These are phyloP conservation scores for Claviceps sp. DNA, from an alignment of 2,329 filamentous ascomycete genomes.

Conservation along the genomic window DNA sequence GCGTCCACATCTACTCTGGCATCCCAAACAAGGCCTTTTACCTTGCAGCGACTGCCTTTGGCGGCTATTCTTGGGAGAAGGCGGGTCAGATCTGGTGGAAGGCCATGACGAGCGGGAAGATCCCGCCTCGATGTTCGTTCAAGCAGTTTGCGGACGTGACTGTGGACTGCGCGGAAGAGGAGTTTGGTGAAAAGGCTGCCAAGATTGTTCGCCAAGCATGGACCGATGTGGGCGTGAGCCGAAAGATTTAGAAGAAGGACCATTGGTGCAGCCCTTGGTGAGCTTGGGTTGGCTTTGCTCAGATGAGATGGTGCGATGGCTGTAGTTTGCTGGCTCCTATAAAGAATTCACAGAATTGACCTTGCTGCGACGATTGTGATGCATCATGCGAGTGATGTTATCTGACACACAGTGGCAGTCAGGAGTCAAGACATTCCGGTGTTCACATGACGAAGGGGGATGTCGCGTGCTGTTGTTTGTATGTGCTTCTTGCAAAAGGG, in stretches of 20 bases:
- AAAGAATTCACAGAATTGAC: background rate
- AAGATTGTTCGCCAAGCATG: conserved; percentile 32
- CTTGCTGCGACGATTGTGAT: background rate
- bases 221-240: conserved; percentile 32
- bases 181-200: conserved; percentile 28
- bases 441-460: too few relatives aligned
- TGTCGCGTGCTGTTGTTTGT: too few relatives aligned
- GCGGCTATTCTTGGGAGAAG: conserved; percentile 41
- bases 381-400: background rate
- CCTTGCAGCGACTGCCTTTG: conserved; percentile 31
- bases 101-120: conserved; percentile 28
- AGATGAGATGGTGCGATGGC: background rate
- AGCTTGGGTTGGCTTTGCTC: background rate
- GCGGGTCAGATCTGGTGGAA: conserved; percentile 41
- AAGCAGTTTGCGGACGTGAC: conserved; percentile 36
- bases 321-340: background rate
- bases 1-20: conserved; percentile 42
- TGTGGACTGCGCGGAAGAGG: conserved; percentile 28
- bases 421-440: too few relatives aligned
- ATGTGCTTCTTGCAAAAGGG: too few relatives aligned
- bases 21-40: conserved; percentile 47
- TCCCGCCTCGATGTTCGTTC: conserved; percentile 29
- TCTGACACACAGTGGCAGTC: background rate
- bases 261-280: conserved; percentile 5
- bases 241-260: conserved; percentile 9